Evolutionary conservation across 345 rosid species (phyloP).

Genomic region (Syzygium grande): DNA sequence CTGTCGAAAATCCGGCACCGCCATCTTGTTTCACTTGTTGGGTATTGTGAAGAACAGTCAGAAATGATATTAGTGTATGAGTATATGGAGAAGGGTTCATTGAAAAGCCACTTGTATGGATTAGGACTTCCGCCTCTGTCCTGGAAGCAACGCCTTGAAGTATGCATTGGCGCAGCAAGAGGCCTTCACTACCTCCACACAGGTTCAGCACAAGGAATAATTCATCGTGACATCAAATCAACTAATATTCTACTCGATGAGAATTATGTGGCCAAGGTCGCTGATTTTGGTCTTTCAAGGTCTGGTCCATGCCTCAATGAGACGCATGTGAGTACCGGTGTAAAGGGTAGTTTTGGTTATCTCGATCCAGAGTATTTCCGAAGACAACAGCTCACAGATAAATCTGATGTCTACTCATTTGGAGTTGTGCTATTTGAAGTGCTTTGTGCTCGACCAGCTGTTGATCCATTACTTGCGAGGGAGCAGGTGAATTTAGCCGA

Average conservation of each 20-base stretch:
- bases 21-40: conserved; percentile 90
- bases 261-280: conserved; percentile 66
- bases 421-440: conserved; percentile 93
- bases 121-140: conserved; percentile 48
- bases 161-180: conserved; percentile 90
- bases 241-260: conserved; percentile 81
- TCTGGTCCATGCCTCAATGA: conserved; percentile 89
- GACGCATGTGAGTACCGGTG: conserved; percentile 94
- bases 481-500: conserved; percentile 95
- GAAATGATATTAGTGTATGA: conserved; percentile 93
- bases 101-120: conserved; percentile 79
- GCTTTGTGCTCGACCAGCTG: conserved; percentile 93
- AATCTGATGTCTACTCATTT: conserved; percentile 91
- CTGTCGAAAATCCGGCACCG: conserved; percentile 83
- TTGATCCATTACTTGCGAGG: conserved; percentile 84
- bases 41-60: conserved; percentile 90
- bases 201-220: conserved; percentile 88
- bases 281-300: conserved; percentile 96
- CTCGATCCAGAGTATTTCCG: conserved; percentile 95
- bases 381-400: conserved; percentile 91
- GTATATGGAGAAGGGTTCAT: conserved; percentile 91
- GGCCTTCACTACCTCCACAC: conserved; percentile 96
- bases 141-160: conserved; percentile 91
- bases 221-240: conserved; percentile 94
- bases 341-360: conserved; percentile 96